phyloP scores from a whole-genome alignment of 805 yeast genomes.

The Candida sakaeoensis region DNA sequence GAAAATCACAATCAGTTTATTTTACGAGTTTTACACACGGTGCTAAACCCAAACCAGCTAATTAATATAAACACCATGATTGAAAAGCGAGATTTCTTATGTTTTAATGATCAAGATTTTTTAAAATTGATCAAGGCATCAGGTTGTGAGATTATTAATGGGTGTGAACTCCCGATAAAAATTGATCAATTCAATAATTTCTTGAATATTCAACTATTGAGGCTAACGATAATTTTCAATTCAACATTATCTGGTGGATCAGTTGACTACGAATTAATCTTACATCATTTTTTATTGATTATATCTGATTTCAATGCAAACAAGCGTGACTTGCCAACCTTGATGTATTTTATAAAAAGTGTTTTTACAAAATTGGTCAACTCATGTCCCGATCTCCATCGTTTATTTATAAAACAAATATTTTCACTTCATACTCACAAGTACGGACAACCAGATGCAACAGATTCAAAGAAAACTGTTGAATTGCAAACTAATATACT shows the following conservation, averaged over 20 bases:
- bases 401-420: neutral
- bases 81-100: neutral
- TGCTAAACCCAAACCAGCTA: slow-evolving; percentile 3
- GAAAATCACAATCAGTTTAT: neutral
- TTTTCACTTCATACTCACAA: neutral
- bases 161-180: slow-evolving; percentile 14
- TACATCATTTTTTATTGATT: slow-evolving; percentile 11
- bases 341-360: slow-evolving; percentile 16
- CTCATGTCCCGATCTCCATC: neutral
- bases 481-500: slow-evolving; percentile 22
- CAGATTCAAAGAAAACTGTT: slow-evolving; percentile 5
- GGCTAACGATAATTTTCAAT: slow-evolving; percentile 18
- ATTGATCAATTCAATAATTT: slow-evolving; percentile 19
- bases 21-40: neutral
- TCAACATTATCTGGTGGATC: slow-evolving; percentile 3
- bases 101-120: neutral
- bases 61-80: slow-evolving; percentile 6
- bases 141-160: neutral
- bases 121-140: neutral
- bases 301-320: slow-evolving; percentile 28
- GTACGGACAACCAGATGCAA: neutral
- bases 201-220: slow-evolving; percentile 13
- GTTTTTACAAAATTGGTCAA: slow-evolving; percentile 11
- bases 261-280: neutral
- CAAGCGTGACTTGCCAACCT: slow-evolving; percentile 11